Conservation (phyloP, 2,329 filamentous ascomycete genomes). For the Cercospora berteroae region DNA sequence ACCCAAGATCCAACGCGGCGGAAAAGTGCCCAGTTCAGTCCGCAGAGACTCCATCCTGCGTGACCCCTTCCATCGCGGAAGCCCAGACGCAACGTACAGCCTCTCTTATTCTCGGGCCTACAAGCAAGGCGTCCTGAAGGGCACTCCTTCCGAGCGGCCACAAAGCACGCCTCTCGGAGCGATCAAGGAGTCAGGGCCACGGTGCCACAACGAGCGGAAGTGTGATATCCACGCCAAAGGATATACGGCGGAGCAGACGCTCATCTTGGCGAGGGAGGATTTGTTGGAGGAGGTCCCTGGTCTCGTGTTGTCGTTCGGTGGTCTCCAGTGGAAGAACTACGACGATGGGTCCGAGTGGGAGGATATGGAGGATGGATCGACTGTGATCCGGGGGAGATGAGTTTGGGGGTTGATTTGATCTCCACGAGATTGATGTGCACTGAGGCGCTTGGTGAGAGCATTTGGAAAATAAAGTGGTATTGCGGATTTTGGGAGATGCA, state of each 20-base stretch:
- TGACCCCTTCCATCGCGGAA: not conserved
- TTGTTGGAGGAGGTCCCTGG: not conserved
- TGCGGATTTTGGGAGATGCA: not conserved
- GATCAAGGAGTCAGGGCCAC: not conserved
- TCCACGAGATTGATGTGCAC: not conserved
- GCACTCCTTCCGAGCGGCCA: not conserved
- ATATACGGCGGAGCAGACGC: not conserved
- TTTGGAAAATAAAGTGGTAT: not conserved
- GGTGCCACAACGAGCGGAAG: not conserved
- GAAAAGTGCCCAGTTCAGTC: not conserved
- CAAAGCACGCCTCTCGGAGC: not conserved
- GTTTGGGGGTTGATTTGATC: not conserved
- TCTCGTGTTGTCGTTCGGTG: not conserved
- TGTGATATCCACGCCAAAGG: not conserved
- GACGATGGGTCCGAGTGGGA: not conserved
- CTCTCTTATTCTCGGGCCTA: not conserved
- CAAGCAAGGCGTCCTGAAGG: not conserved
- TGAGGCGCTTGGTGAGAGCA: not conserved
- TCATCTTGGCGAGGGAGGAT: not conserved
- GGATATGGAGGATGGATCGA: not conserved
- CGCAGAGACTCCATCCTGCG: not conserved
- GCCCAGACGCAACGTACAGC: not conserved
- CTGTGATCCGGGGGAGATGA: not conserved
- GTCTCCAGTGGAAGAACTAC: not conserved
- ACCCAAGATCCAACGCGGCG: not conserved